Base-by-base conservation (phyloP, 1,284 basidiomycete genomes). In the Tilletiaria anomala region DNA sequence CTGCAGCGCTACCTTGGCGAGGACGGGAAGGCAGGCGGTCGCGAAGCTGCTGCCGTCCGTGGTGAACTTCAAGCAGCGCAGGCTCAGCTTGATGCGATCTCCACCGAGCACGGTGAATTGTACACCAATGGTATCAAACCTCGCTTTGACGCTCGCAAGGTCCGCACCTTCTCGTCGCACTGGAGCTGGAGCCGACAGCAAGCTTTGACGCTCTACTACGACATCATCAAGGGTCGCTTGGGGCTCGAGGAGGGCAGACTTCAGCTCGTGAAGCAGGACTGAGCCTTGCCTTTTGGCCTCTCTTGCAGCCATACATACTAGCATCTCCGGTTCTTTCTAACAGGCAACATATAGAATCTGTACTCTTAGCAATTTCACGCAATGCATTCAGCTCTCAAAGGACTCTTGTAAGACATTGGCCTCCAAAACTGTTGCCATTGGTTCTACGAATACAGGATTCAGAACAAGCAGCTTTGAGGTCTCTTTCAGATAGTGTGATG, bases 141-240 rank as follows among this genome's bases (percentile, higher is more conserved):
- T 14, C 75, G 77, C 45, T 97, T 97, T 71, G 84, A 89, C 60
- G 80, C 84, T 3, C 74, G 91, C 67, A 97, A 97, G 71, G 91
- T 89, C 15, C 83, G 93, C 39, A 85, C 83, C 65, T 97, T 97
- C 73, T 88, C 94, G 68, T 94, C 88, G 8, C 87, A 82, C 10
- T 97, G 91, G 91, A 97, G 97, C 69, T 97, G 91, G 93, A 88
- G 84, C 39, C 80, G 91, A 54, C 88, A 94, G 71, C 87, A 91
- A 52, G 85, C 88, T 19, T 74, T 96, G 32, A 73, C 84, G 47
- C 86, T 96, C 82, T 96, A 82, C 72, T 94, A 89, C 71, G 89
- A 94, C 67, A 91, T 96, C 69, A 85, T 94, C 35, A 31, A 39
- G 14, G 32, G 14, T n/a, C 26, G 26, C n/a, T n/a, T 29, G 26